A percentile compares a stretch with the other conserved stretches of the same genome.
phyloP scores from a whole-genome alignment of 148 eudicot genomes.

The Persicaria tinctoria region DNA sequence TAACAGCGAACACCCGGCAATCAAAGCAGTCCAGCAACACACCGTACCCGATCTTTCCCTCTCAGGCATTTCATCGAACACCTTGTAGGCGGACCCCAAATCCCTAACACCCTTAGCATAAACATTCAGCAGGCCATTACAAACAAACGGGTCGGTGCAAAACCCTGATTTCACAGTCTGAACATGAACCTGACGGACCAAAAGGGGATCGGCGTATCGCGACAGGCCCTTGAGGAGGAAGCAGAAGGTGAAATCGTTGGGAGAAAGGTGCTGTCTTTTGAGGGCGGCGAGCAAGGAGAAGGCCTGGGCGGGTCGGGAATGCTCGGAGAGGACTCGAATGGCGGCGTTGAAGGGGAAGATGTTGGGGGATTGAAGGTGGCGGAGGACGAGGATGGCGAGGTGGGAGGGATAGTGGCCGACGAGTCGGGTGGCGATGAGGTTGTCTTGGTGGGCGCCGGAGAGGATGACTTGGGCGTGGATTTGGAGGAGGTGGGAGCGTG shows the following conservation, averaged over 20 bases:
- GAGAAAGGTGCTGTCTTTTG: conserved; percentile 29
- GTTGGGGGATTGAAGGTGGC: conserved; percentile 39
- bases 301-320: conserved; percentile 28
- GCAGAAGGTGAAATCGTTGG: conserved; percentile 69
- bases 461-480: conserved; percentile 49
- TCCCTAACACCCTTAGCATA: conserved; percentile 50
- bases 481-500: conserved; percentile 49
- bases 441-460: conserved; percentile 51
- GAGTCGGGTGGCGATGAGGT: conserved; percentile 69
- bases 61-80: conserved; percentile 74
- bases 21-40: conserved; percentile 63
- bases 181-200: conserved; percentile 42
- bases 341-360: conserved; percentile 68
- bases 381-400: conserved; percentile 34
- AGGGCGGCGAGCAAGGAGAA: conserved; percentile 29
- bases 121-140: conserved; percentile 51
- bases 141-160: conserved; percentile 33
- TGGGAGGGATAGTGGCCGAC: conserved; percentile 62
- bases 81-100: conserved; percentile 40
- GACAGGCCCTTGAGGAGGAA: conserved; percentile 53
- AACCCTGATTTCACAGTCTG: conserved; percentile 41
- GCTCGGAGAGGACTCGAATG: conserved; percentile 48
- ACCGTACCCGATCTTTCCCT: conserved; percentile 24
- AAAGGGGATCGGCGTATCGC: conserved; percentile 14
- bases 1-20: conserved; percentile 46